phyloP scores from a whole-genome alignment of 441 rosid species.

The Eruca vesicaria region DNA sequence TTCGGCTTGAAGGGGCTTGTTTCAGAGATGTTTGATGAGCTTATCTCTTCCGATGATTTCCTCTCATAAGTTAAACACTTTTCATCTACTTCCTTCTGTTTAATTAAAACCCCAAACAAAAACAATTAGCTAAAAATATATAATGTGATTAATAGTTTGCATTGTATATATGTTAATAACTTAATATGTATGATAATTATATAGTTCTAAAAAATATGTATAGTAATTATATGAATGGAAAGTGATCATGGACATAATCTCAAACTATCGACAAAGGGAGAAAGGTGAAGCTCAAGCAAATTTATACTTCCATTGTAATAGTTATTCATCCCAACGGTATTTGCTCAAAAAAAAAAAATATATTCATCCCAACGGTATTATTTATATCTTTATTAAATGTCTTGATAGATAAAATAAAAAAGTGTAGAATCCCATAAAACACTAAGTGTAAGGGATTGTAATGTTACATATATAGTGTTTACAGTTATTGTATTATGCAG shows the following conservation, averaged over 20 bases:
- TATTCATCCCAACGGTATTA: background rate
- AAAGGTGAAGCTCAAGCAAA: slow-evolving; percentile 14
- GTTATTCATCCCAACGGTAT: background rate
- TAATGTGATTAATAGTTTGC: background rate
- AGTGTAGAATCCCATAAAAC: slow-evolving; percentile 15
- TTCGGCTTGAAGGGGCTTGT: slow-evolving; percentile 84
- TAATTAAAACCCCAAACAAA: background rate
- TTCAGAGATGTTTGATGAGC: slow-evolving; percentile 67
- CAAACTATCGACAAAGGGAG: slow-evolving; percentile 6
- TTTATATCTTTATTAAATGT: background rate
- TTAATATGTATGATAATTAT: background rate
- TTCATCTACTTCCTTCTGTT: slow-evolving; percentile 64
- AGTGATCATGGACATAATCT: slow-evolving; percentile 4
- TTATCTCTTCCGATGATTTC: slow-evolving; percentile 60
- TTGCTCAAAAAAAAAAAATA: too few species aligned
- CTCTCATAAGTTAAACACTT: slow-evolving; percentile 75
- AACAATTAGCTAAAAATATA: background rate
- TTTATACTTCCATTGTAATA: background rate
- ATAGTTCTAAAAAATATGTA: background rate
- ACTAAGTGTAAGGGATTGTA: slow-evolving; percentile 2
- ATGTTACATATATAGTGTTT: background rate
- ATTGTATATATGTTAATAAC: background rate
- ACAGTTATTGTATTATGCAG: background rate
- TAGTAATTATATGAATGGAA: background rate
- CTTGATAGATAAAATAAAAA: background rate